These are phyloP conservation scores for Amoeboaphelidium protococcarum DNA, from an alignment of 371 early-diverging fungal species.

Conservation along the genomic window DNA sequence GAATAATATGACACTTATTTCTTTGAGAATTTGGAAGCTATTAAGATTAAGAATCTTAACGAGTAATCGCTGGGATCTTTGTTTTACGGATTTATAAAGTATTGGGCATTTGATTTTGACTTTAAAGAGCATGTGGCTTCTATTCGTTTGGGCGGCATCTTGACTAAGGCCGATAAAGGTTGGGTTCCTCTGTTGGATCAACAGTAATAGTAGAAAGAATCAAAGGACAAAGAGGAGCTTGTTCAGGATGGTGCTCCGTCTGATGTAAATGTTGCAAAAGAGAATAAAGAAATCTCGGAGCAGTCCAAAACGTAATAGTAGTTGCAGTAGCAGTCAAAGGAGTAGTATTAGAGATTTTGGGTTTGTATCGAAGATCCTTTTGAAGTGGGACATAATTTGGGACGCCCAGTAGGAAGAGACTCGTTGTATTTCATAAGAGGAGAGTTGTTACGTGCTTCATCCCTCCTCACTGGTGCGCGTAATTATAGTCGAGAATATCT, in stretches of 20 bases:
- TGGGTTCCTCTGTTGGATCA: not conserved
- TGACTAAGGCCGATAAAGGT: not conserved
- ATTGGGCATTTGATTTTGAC: not conserved
- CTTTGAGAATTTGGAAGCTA: not conserved
- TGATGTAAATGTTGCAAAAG: no score
- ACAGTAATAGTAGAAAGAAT: not conserved
- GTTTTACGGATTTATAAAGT: not conserved
- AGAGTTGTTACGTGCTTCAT: not conserved
- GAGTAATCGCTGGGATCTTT: not conserved
- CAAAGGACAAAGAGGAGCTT: not conserved
- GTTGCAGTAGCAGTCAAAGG: not conserved
- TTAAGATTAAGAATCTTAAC: not conserved
- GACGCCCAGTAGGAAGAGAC: not conserved
- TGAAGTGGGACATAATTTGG: constrained; percentile 1
- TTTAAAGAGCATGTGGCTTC: not conserved
- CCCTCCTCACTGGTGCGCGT: not conserved
- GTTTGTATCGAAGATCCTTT: not conserved
- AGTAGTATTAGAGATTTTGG: not conserved
- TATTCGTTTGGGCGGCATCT: not conserved
- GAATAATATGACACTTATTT: not conserved
- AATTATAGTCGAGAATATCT: not conserved
- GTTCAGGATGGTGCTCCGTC: no score
- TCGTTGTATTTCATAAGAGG: not conserved
- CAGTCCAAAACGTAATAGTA: not conserved
- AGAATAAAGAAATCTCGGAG: not conserved